phyloP scores from a whole-genome alignment of 495 filamentous ascomycete genomes.

The Tuber magnatum region DNA sequence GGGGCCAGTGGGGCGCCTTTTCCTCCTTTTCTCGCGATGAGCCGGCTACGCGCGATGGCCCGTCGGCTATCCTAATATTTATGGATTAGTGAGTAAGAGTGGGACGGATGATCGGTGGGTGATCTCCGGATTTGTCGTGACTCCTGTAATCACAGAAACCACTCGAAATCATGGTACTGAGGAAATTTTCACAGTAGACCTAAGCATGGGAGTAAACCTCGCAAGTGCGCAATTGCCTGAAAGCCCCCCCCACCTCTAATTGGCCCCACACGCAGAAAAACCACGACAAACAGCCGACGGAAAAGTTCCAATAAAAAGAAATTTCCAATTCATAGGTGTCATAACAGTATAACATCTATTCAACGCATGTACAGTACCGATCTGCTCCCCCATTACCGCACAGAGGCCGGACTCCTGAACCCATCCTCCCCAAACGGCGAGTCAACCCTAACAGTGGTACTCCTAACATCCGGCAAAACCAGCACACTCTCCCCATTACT shows the following conservation, averaged over 20 bases:
- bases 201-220: neutral
- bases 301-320: neutral
- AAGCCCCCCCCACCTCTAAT: neutral
- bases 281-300: neutral
- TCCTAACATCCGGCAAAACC: conserved; percentile 66
- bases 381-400: neutral
- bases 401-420: conserved; percentile 23
- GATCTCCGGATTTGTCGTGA: neutral
- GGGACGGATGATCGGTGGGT: neutral
- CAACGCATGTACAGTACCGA: neutral
- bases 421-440: conserved; percentile 30
- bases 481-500: conserved; percentile 69
- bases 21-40: neutral
- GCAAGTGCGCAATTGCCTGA: too few species aligned
- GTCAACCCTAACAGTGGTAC: conserved; percentile 43
- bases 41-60: neutral
- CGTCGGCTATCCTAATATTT: neutral
- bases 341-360: neutral
- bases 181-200: neutral
- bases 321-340: neutral
- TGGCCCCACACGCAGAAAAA: neutral
- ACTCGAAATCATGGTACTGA: neutral
- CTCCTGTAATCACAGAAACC: neutral
- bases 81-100: neutral
- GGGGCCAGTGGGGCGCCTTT: neutral